Conservation (phyloP, 768 basidiomycete species). For the Phlegmacium glaucopus region DNA sequence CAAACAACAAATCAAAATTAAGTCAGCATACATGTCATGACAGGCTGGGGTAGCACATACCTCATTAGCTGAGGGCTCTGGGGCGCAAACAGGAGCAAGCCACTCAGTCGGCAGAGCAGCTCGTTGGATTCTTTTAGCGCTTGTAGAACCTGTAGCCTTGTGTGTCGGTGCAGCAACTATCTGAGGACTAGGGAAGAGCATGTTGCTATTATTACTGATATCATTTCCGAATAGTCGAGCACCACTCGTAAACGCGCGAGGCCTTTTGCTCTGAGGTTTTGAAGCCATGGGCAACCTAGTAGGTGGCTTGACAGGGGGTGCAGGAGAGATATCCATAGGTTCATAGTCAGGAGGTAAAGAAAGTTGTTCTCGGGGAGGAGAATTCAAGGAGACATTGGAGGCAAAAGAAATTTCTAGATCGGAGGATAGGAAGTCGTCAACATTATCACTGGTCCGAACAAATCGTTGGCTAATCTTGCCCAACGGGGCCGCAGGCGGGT, state of each 20-base stretch:
- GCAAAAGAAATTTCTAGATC: slow-evolving; percentile 83
- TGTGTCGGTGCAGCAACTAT: slow-evolving; percentile 27
- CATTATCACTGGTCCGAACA: slow-evolving; percentile 42
- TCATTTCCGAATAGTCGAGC: slow-evolving; percentile 73
- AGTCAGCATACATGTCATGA: neutral
- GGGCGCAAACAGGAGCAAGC: slow-evolving; percentile 31
- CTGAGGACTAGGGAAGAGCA: slow-evolving; percentile 29
- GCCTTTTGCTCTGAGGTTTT: slow-evolving; percentile 32
- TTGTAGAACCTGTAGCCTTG: slow-evolving; percentile 33
- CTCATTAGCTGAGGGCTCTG: slow-evolving; percentile 12
- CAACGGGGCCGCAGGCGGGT: slow-evolving; percentile 41
- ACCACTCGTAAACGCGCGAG: slow-evolving; percentile 63
- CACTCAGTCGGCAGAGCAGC: slow-evolving; percentile 63
- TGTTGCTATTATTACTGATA: slow-evolving; percentile 51
- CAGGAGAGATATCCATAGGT: slow-evolving; percentile 84
- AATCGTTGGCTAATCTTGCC: slow-evolving; percentile 47
- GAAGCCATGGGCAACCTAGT: slow-evolving; percentile 17
- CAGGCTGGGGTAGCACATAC: too few relatives aligned
- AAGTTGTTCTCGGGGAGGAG: slow-evolving; percentile 52
- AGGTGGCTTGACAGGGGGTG: slow-evolving; percentile 34
- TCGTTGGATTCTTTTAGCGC: slow-evolving; percentile 56
- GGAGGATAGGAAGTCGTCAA: slow-evolving; percentile 68
- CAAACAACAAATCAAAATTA: neutral
- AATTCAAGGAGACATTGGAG: slow-evolving; percentile 77
- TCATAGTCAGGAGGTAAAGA: slow-evolving; percentile 48